Evolutionary conservation across 2,329 filamentous ascomycete species (phyloP), one percentile per base, ranked within the genome.

Genomic region (Trichoderma brevicompactum): DNA sequence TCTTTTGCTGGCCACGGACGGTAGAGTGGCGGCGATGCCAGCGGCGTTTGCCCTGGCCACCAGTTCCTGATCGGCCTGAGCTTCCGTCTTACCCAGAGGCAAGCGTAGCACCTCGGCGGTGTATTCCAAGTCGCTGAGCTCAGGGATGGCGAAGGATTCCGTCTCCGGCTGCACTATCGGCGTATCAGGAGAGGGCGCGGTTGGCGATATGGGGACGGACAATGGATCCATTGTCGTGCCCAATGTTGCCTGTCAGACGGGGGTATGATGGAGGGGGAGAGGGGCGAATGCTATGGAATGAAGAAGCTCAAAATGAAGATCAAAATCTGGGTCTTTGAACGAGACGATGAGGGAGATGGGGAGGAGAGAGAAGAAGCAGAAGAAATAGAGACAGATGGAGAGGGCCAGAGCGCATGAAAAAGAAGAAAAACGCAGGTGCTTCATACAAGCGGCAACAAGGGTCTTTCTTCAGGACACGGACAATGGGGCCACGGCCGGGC

Each of bases 81-180:
- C 72, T 68, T 83, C 82, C 8, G 77, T 76, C 44, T 72, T 70
- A 65, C 72, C 74, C 28, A 67, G 60, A 17, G 73, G 62, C 12
- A 78, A 68, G 36, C 71, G 72, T 34, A 84, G 72, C 7, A 83
- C 82, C 32, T 79, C 72, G 62, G 71, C 69, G 58, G 75, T 69
- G 66, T 81, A 83, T 36, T 75, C 75, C 61, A 70, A 71, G 49
- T 82, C 78, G 70, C 72, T 73, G 50, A 81, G 74, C 66, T 82
- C 80, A 64, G 78, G 74, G n/a, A 74, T 65, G 15, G 62, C 12
- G 40, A 54, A 53, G 7, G 53, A 38, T 9, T 50, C 65, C 0
- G 43, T 36, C 46, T 60, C 54, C 12, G 15, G 7, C 17, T 40
- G 34, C 1, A 19, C 46, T 38, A 28, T 28, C 23, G 44, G 38